Percentiles rank a stretch among this genome's conserved stretches.
Evolutionary conservation across 305 asterid species (phyloP).

Genomic region (Solanum hybrid): DNA sequence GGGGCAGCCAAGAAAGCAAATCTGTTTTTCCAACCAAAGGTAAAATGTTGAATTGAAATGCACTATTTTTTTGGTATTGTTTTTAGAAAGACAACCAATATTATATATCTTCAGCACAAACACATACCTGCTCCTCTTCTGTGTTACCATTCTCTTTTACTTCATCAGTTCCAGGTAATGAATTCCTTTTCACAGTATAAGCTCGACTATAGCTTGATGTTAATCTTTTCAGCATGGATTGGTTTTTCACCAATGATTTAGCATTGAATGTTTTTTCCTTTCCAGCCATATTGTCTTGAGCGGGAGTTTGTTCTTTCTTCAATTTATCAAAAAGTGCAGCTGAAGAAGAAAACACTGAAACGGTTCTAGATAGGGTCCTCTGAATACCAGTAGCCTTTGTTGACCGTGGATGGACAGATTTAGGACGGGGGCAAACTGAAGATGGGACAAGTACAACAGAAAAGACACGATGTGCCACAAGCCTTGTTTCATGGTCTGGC

Average conservation of each 20-base stretch:
- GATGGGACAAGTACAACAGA: constrained; percentile 81
- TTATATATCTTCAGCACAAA: neutral
- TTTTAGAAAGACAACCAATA: neutral
- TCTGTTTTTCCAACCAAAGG: neutral
- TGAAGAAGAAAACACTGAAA: constrained; percentile 72
- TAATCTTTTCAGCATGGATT: constrained; percentile 44
- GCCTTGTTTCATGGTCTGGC: constrained; percentile 67
- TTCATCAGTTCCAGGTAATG: constrained; percentile 26
- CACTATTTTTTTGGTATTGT: neutral
- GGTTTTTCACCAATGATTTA: constrained; percentile 31
- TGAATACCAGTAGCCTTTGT: constrained; percentile 28
- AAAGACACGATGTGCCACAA: constrained; percentile 74
- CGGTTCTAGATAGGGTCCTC: constrained; percentile 66
- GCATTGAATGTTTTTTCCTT: constrained; percentile 22
- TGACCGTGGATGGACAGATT: constrained; percentile 22
- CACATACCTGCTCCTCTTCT: constrained; percentile 49
- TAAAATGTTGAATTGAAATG: neutral
- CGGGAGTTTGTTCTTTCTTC: constrained; percentile 27
- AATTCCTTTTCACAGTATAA: constrained; percentile 29
- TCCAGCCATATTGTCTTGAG: constrained; percentile 30
- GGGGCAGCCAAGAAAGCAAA: neutral
- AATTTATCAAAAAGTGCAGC: constrained; percentile 60
- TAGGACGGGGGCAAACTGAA: constrained; percentile 46
- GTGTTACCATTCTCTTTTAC: constrained; percentile 19
- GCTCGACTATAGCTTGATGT: constrained; percentile 51